A percentile compares a stretch with the other conserved stretches of the same genome.
Conservation (phyloP, 768 basidiomycete genomes). For the Termitomyces sp. region DNA sequence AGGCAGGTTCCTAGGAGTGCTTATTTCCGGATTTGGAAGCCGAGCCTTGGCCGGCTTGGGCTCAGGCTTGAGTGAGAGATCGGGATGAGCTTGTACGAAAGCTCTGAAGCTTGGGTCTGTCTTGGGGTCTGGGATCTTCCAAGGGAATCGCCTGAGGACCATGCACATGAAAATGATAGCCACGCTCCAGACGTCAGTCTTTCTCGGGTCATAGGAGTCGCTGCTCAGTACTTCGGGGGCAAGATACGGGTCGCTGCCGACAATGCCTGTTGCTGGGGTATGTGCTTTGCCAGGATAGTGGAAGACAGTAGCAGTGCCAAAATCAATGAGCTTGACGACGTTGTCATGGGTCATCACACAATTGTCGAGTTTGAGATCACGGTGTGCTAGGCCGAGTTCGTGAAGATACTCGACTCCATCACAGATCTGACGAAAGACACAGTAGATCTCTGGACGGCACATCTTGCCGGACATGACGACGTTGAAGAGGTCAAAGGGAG, state of each 20-base stretch:
- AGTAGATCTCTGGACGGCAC: slow-evolving; percentile 97
- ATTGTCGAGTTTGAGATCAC: slow-evolving; percentile 98
- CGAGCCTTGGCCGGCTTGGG: slow-evolving; percentile 25
- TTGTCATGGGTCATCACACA: slow-evolving; percentile 97
- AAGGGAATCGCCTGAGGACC: slow-evolving; percentile 95
- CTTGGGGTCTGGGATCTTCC: slow-evolving; percentile 97
- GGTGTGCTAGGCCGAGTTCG: slow-evolving; percentile 94
- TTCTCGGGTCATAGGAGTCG: slow-evolving; percentile 87
- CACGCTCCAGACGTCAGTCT: slow-evolving; percentile 98
- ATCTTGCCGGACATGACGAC: slow-evolving; percentile 99
- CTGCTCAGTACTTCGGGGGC: slow-evolving; percentile 90
- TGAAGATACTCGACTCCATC: slow-evolving; percentile 98
- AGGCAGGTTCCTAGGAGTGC: slow-evolving; percentile 12
- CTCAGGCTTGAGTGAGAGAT: slow-evolving; percentile 54
- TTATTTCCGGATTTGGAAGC: slow-evolving; percentile 5
- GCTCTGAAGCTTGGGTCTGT: slow-evolving; percentile 87
- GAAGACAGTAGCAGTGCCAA: slow-evolving; percentile 99
- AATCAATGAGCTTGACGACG: slow-evolving; percentile 98
- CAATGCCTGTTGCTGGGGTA: slow-evolving; percentile 81
- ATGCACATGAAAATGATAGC: slow-evolving; percentile 99
- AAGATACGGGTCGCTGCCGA: slow-evolving; percentile 97
- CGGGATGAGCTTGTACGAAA: slow-evolving; percentile 91
- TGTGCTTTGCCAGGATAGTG: slow-evolving; percentile 92
- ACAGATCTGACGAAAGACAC: slow-evolving; percentile 98
- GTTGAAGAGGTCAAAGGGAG: slow-evolving; percentile 96